Evolutionary conservation across 371 early-diverging fungal genomes (phyloP).

Genomic region (Mycotypha africana): DNA sequence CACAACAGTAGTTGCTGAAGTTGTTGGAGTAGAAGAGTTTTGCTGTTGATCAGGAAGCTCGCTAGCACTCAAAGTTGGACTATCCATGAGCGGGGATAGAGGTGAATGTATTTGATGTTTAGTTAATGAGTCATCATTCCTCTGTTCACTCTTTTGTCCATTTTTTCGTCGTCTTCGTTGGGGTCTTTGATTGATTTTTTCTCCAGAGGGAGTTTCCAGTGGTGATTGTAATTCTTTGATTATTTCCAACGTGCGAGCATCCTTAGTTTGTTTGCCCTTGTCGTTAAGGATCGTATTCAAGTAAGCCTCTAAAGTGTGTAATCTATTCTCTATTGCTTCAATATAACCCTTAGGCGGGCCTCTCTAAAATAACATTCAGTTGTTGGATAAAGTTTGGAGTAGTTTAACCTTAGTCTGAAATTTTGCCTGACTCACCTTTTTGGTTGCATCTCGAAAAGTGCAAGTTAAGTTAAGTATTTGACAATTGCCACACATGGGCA

Average conservation of each 20-base stretch:
- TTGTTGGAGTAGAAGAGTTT: too few relatives aligned
- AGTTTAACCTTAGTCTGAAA: too few relatives aligned
- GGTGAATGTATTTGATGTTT: too few relatives aligned
- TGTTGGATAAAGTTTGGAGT: too few relatives aligned
- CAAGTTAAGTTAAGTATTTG: constrained; percentile 33
- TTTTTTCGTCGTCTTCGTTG: constrained; percentile 27
- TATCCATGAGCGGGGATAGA: background rate
- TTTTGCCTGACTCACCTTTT: constrained; percentile 39
- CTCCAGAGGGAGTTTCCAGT: constrained; percentile 33
- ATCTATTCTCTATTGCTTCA: constrained; percentile 63
- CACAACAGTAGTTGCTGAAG: background rate
- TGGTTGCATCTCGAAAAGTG: constrained; percentile 40
- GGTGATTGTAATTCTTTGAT: constrained; percentile 50
- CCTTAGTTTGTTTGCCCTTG: constrained; percentile 29
- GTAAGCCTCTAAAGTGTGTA: constrained; percentile 53
- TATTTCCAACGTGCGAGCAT: constrained; percentile 37
- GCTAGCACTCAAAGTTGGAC: background rate
- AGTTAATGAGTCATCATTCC: too few relatives aligned
- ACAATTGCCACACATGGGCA: constrained; percentile 48
- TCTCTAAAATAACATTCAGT: constrained; percentile 36
- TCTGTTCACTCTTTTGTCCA: too few relatives aligned
- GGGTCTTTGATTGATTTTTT: constrained; percentile 34
- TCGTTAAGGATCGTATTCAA: constrained; percentile 35
- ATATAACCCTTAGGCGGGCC: constrained; percentile 72
- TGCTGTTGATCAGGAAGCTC: too few relatives aligned